Evolutionary conservation across 148 eudicot genomes (phyloP).

Genomic region (Vaccinium corymbosum): DNA sequence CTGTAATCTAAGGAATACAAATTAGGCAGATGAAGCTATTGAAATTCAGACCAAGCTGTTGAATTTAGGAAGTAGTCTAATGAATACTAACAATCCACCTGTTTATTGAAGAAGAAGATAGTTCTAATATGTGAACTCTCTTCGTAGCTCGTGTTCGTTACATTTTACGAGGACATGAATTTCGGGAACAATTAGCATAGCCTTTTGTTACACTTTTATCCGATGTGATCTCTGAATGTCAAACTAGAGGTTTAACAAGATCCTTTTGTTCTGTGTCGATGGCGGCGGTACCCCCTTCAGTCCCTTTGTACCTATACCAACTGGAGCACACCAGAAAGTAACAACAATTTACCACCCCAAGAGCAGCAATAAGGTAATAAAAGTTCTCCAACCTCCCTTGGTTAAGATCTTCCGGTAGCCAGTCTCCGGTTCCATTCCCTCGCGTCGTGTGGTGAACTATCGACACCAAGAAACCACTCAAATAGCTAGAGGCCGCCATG

Average conservation of each 20-base stretch:
- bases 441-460: constrained; percentile 51
- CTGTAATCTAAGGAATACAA: not conserved
- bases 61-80: too few species aligned
- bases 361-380: constrained; percentile 54
- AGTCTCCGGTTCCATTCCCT: constrained; percentile 32
- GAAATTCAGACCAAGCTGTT: too few species aligned
- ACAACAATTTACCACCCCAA: constrained; percentile 40
- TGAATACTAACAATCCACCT: too few species aligned
- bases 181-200: not conserved
- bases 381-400: constrained; percentile 62
- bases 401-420: constrained; percentile 79
- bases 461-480: constrained; percentile 57
- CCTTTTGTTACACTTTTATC: too few species aligned
- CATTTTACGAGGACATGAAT: not conserved
- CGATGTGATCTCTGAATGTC: not conserved
- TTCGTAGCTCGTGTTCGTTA: not conserved
- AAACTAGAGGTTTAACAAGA: constrained; percentile 16
- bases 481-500: constrained; percentile 57
- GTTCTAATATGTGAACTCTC: not conserved
- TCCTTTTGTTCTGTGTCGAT: constrained; percentile 24
- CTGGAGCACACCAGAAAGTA: constrained; percentile 48
- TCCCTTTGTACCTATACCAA: constrained; percentile 76
- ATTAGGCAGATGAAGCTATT: too few species aligned
- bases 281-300: constrained; percentile 3
- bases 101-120: too few species aligned